Evolutionary conservation across 2,329 filamentous ascomycete species (phyloP).

Genomic region (Colletotrichum somersetense): DNA sequence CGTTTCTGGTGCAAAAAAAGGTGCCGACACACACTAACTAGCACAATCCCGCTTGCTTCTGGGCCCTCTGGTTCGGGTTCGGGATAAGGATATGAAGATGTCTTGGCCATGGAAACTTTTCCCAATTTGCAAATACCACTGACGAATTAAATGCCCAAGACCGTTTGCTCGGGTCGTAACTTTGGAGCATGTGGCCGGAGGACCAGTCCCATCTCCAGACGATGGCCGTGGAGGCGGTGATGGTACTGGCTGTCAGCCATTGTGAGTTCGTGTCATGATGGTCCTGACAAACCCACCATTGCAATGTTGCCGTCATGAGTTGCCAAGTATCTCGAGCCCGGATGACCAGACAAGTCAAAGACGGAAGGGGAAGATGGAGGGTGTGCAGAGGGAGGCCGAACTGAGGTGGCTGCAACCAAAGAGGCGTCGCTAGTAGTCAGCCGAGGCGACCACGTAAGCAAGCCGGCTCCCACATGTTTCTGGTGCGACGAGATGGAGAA

Average conservation of each 20-base stretch:
- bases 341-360: background rate
- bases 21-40: constrained; percentile 19
- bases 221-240: background rate
- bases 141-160: constrained; percentile 10
- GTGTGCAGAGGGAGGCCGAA: constrained; percentile 4
- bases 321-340: background rate
- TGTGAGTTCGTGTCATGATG: background rate
- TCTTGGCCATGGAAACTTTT: constrained; percentile 36
- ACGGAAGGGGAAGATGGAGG: background rate
- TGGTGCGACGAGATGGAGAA: background rate
- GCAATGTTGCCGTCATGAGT: background rate
- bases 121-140: constrained; percentile 10
- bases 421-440: background rate
- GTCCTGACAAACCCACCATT: constrained; percentile 4
- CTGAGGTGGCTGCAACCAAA: constrained; percentile 11
- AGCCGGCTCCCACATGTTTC: constrained; percentile 24
- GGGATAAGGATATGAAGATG: background rate
- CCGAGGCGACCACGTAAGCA: constrained; percentile 18
- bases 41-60: constrained; percentile 18
- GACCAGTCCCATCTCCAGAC: constrained; percentile 16
- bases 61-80: constrained; percentile 26
- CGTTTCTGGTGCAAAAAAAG: constrained; percentile 22
- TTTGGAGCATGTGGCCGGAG: constrained; percentile 15
- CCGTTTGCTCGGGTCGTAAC: constrained; percentile 7
- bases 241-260: background rate